Conservation (phyloP, 2,329 filamentous ascomycete genomes). For the Fragosphaeria purpurea region DNA sequence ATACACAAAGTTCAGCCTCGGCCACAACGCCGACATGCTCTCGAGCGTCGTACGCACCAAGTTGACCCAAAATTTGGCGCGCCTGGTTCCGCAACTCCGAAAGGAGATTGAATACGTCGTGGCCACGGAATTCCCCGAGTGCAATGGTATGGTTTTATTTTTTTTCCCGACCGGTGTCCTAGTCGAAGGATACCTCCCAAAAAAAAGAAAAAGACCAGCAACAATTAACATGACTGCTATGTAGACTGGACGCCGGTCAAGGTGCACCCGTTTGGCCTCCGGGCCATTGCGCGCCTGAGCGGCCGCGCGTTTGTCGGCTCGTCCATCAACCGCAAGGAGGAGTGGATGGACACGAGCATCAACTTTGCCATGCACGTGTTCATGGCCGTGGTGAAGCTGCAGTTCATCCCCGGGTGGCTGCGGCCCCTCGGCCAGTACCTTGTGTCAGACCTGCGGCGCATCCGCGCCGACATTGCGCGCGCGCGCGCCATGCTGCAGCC, state of each 20-base stretch:
- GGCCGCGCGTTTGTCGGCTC: conserved; percentile 44
- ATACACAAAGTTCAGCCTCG: conserved; percentile 40
- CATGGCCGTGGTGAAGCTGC: conserved; percentile 37
- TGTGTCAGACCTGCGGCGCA: conserved; percentile 36
- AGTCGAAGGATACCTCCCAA: no score
- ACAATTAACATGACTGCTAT: background rate
- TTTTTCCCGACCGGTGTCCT: background rate
- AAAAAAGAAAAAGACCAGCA: no score
- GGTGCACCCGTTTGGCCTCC: conserved; percentile 41
- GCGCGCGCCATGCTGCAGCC: conserved; percentile 35
- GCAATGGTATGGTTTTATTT: conserved; percentile 23
- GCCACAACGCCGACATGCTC: conserved; percentile 35
- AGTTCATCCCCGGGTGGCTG: conserved; percentile 40
- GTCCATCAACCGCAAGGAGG: conserved; percentile 38
- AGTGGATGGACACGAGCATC: conserved; percentile 43
- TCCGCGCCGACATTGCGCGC: conserved; percentile 30
- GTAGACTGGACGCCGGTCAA: conserved; percentile 45
- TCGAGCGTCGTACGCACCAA: conserved; percentile 35
- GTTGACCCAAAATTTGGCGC: conserved; percentile 36
- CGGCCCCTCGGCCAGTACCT: conserved; percentile 36
- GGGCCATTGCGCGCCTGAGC: conserved; percentile 42
- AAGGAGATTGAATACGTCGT: conserved; percentile 36
- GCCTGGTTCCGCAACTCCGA: conserved; percentile 35
- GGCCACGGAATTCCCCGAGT: conserved; percentile 37
- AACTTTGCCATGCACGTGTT: conserved; percentile 41